Evolutionary conservation across 1,139 yeast genomes (phyloP).

Genomic region (Candida pseudoviswanathii): DNA sequence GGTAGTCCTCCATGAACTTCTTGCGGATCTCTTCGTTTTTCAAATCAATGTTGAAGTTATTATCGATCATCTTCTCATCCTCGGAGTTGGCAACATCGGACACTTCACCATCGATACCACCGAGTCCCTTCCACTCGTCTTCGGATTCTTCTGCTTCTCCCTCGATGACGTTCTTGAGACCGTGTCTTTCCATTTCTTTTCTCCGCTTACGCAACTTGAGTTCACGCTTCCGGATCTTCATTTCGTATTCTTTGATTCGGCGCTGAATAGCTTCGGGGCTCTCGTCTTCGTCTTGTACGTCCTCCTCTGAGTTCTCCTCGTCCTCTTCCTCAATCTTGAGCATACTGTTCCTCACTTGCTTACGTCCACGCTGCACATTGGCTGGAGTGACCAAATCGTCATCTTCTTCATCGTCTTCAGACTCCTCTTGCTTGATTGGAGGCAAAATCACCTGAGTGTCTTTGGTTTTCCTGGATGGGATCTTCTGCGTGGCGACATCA

Average conservation of each 20-base stretch:
- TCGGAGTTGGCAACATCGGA: constrained; percentile 72
- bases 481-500: constrained; percentile 10
- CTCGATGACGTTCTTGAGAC: constrained; percentile 59
- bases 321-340: constrained; percentile 21
- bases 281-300: constrained; percentile 24
- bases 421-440: not conserved
- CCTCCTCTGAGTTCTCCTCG: constrained; percentile 23
- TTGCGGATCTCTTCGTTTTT: constrained; percentile 63
- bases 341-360: constrained; percentile 21
- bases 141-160: constrained; percentile 96
- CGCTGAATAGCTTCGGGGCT: constrained; percentile 31
- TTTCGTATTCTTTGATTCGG: constrained; percentile 38
- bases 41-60: constrained; percentile 58
- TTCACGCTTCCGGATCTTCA: constrained; percentile 41
- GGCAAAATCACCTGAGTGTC: not conserved
- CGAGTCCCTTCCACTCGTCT: constrained; percentile 92
- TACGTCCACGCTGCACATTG: constrained; percentile 28
- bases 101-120: constrained; percentile 76
- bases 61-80: constrained; percentile 82
- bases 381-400: constrained; percentile 34
- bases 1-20: constrained; percentile 67
- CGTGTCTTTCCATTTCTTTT: constrained; percentile 53
- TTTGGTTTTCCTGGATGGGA: constrained; percentile 5
- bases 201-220: constrained; percentile 40
- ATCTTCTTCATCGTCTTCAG: constrained; percentile 20